phyloP scores from a whole-genome alignment of 768 basidiomycete genomes.

The Vishniacozyma victoriae region DNA sequence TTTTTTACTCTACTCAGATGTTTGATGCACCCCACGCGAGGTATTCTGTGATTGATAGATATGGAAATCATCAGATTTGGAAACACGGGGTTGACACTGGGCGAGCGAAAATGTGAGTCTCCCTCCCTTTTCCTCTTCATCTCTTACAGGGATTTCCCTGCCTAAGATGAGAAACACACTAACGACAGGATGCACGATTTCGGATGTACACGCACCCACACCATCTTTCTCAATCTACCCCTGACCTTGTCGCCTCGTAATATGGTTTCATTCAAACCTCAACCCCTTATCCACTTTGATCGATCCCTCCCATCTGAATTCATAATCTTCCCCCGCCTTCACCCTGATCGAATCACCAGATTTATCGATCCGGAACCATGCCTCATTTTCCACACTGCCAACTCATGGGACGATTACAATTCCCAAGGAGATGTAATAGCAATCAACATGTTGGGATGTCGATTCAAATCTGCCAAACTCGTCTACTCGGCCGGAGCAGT shows the following conservation, averaged over 20 bases:
- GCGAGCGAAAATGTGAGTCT: slow-evolving; percentile 39
- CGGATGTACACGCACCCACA: slow-evolving; percentile 45
- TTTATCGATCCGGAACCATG: slow-evolving; percentile 46
- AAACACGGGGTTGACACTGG: slow-evolving; percentile 41
- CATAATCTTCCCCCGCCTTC: slow-evolving; percentile 45
- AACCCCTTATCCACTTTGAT: slow-evolving; percentile 46
- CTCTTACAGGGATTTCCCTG: not conserved
- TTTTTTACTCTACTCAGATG: slow-evolving; percentile 45
- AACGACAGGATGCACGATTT: slow-evolving; percentile 49
- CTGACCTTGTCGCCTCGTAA: slow-evolving; percentile 48
- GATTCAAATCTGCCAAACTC: slow-evolving; percentile 47
- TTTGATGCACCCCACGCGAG: slow-evolving; percentile 37
- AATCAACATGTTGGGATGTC: slow-evolving; percentile 46
- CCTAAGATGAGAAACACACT: not conserved
- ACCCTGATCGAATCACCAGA: slow-evolving; percentile 24
- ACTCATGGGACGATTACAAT: slow-evolving; percentile 45
- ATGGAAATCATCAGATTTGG: slow-evolving; percentile 41
- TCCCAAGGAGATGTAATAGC: slow-evolving; percentile 20
- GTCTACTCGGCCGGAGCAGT: slow-evolving; percentile 49
- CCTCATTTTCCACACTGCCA: slow-evolving; percentile 50
- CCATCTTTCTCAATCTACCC: slow-evolving; percentile 49
- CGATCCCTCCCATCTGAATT: slow-evolving; percentile 45
- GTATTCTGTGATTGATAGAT: slow-evolving; percentile 41
- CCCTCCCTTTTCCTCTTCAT: not conserved
- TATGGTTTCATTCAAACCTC: slow-evolving; percentile 38